Conservation (phyloP, 1,284 basidiomycete genomes). For the Fomitiporia mediterranea region DNA sequence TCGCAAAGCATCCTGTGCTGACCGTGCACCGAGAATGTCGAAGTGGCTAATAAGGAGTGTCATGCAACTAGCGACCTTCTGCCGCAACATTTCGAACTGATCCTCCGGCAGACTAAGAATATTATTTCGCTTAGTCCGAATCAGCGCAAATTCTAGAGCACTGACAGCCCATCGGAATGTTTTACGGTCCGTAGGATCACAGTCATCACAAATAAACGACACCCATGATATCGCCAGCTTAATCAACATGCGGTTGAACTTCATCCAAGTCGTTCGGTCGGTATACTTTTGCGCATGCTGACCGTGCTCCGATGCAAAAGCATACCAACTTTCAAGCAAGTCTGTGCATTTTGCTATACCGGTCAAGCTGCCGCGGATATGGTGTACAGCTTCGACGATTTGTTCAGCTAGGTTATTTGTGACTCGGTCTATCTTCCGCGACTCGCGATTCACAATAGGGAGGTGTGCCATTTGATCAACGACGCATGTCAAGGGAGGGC, state of each 20-base stretch:
- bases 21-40: constrained; percentile 90
- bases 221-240: constrained; percentile 95
- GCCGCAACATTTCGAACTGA: constrained; percentile 86
- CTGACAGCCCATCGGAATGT: constrained; percentile 99
- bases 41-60: constrained; percentile 95
- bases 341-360: constrained; percentile 73
- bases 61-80: constrained; percentile 96
- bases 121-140: constrained; percentile 84
- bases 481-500: constrained; percentile 54
- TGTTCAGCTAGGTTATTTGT: constrained; percentile 90
- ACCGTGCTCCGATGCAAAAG: constrained; percentile 94
- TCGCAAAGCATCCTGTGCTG: constrained; percentile 64
- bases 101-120: constrained; percentile 87
- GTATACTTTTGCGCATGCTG: constrained; percentile 85
- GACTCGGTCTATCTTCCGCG: constrained; percentile 86
- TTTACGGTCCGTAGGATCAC: constrained; percentile 92
- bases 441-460: constrained; percentile 82
- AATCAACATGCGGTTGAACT: constrained; percentile 82
- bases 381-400: constrained; percentile 86
- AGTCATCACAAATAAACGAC: constrained; percentile 97
- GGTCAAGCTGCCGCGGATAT: constrained; percentile 68
- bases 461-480: constrained; percentile 91
- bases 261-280: constrained; percentile 65
- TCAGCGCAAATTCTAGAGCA: constrained; percentile 90
- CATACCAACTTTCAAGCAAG: constrained; percentile 92